These are phyloP conservation scores for Ascochyta lentis DNA, from an alignment of 2,329 filamentous ascomycete species.

Conservation along the genomic window DNA sequence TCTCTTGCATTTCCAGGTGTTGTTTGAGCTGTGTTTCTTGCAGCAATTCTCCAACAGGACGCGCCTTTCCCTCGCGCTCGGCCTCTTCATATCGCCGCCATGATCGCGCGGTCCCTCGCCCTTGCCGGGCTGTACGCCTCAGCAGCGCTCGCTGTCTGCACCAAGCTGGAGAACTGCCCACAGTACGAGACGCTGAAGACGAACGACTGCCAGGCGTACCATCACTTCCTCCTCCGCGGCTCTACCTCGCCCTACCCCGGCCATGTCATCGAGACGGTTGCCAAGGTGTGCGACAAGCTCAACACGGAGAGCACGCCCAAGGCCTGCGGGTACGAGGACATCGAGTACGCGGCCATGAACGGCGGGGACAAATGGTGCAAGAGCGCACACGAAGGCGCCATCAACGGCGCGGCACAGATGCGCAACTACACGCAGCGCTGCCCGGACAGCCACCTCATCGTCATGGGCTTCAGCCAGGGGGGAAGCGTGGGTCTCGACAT, in stretches of 20 bases:
- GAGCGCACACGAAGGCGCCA: slow-evolving; percentile 34
- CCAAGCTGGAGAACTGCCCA: slow-evolving; percentile 36
- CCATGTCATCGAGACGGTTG: slow-evolving; percentile 36
- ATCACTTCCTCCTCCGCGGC: slow-evolving; percentile 36
- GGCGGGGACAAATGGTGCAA: slow-evolving; percentile 35
- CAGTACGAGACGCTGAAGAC: slow-evolving; percentile 34
- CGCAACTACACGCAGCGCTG: slow-evolving; percentile 36
- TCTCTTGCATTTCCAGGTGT: slow-evolving; percentile 1
- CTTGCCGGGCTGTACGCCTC: slow-evolving; percentile 28
- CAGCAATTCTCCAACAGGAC: background rate
- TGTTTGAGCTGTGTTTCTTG: background rate
- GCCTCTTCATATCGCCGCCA: slow-evolving; percentile 2
- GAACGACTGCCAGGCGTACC: slow-evolving; percentile 32
- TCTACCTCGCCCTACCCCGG: slow-evolving; percentile 38
- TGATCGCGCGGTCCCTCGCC: slow-evolving; percentile 29
- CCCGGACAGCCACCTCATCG: slow-evolving; percentile 35
- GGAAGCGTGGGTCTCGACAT: slow-evolving; percentile 35
- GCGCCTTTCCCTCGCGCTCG: slow-evolving; percentile 2
- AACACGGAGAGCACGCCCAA: slow-evolving; percentile 31
- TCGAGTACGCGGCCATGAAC: slow-evolving; percentile 35
- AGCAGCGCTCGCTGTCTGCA: slow-evolving; percentile 31
- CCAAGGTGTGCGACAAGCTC: slow-evolving; percentile 33
- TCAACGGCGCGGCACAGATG: slow-evolving; percentile 36
- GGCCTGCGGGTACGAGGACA: slow-evolving; percentile 37
- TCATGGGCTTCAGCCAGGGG: slow-evolving; percentile 39